Percentiles rank a stretch among this genome's conserved stretches.
These are phyloP conservation scores for Mycena pura DNA, from an alignment of 768 basidiomycete species.

Conservation along the genomic window DNA sequence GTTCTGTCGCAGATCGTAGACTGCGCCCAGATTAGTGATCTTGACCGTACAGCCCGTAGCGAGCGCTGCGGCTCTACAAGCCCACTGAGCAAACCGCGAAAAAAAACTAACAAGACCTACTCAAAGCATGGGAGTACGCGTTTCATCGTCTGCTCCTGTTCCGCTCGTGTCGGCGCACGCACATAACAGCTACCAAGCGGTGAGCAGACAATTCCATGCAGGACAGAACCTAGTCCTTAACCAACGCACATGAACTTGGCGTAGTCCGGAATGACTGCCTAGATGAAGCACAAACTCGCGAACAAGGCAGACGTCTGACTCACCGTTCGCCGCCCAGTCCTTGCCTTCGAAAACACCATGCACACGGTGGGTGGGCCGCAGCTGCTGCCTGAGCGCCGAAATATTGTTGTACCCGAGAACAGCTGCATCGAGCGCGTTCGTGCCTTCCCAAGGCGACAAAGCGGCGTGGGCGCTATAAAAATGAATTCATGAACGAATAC, in stretches of 20 bases:
- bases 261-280: conserved; percentile 82
- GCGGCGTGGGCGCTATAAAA: conserved; percentile 74
- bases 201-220: not conserved
- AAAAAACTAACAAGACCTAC: conserved; percentile 44
- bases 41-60: conserved; percentile 69
- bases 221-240: not conserved
- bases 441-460: conserved; percentile 84
- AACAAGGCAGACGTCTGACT: conserved; percentile 26
- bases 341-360: conserved; percentile 82
- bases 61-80: conserved; percentile 63
- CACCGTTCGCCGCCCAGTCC: conserved; percentile 79
- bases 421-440: conserved; percentile 87
- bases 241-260: conserved; percentile 67
- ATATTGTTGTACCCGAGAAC: conserved; percentile 84
- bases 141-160: conserved; percentile 60
- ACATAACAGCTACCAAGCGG: conserved; percentile 62
- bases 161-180: conserved; percentile 71
- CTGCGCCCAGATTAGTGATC: conserved; percentile 42
- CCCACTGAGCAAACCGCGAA: not conserved
- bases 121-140: conserved; percentile 77
- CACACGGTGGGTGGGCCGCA: conserved; percentile 76
- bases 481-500: not conserved
- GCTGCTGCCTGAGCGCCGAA: conserved; percentile 81
- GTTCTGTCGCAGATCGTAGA: conserved; percentile 73
- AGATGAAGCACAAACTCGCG: not conserved